Conservation (phyloP, 148 eudicot genomes). For the Rhododendron ovatum region DNA sequence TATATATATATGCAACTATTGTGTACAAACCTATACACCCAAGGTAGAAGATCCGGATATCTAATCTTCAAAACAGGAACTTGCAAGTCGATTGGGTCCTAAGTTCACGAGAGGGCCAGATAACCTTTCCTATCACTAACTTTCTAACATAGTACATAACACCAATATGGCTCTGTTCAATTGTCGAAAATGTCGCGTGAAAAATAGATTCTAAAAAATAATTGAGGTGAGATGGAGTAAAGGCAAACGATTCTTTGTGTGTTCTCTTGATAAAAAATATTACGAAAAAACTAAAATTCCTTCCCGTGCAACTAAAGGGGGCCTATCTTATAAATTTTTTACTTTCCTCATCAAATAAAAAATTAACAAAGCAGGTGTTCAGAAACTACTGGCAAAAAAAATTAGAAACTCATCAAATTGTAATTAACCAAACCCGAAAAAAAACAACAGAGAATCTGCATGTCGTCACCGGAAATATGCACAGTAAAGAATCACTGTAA, state of each 20-base stretch:
- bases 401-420: background rate
- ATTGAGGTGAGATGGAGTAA: background rate
- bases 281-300: background rate
- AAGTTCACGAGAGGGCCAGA: too few species aligned
- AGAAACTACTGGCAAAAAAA: background rate
- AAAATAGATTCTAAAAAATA: too few species aligned
- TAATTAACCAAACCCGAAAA: background rate
- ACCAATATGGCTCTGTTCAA: too few species aligned
- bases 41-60: background rate
- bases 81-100: too few species aligned
- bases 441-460: background rate
- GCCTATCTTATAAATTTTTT: background rate
- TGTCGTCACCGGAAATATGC: background rate
- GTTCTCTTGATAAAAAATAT: too few species aligned
- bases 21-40: too few species aligned
- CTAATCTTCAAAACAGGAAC: background rate
- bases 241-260: too few species aligned
- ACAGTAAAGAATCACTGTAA: background rate
- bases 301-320: background rate
- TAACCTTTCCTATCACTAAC: background rate
- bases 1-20: background rate
- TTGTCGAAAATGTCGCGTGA: too few species aligned
- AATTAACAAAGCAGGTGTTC: background rate
- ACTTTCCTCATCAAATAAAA: background rate
- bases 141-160: background rate